These are phyloP conservation scores for Gymnopilus dilepis DNA, from an alignment of 768 basidiomycete species.

Conservation along the genomic window DNA sequence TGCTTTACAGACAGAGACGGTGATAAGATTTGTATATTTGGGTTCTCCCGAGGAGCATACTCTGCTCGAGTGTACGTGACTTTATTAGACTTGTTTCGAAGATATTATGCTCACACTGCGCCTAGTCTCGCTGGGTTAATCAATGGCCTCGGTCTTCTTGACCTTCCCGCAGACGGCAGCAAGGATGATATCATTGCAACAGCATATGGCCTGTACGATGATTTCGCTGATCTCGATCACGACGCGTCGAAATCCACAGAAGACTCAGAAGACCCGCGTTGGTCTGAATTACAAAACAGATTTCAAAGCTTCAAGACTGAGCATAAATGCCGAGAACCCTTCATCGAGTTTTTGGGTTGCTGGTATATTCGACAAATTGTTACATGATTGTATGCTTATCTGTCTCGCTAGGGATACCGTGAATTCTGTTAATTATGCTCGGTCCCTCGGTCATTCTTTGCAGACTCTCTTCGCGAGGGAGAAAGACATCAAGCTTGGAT, in stretches of 20 bases:
- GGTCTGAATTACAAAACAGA: background rate
- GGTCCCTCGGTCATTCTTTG: background rate
- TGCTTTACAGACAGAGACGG: constrained; percentile 6
- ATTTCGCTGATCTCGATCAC: constrained; percentile 1
- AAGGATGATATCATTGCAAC: background rate
- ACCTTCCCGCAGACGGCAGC: background rate
- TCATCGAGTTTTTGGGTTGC: constrained; percentile 5
- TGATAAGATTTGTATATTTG: constrained; percentile 16
- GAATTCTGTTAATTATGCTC: constrained; percentile 7
- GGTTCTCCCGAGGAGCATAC: constrained; percentile 16
- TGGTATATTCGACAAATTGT: background rate
- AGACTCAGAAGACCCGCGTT: background rate
- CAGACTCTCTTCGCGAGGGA: too few relatives aligned
- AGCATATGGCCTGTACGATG: constrained; percentile 4
- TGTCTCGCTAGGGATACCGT: constrained; percentile 13
- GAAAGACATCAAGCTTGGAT: background rate
- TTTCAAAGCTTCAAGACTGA: background rate
- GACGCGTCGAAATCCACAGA: too few relatives aligned
- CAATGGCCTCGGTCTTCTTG: constrained; percentile 5
- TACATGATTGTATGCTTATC: background rate
- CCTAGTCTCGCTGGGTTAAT: constrained; percentile 12
- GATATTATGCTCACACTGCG: background rate
- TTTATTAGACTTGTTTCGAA: background rate
- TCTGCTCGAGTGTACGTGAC: constrained; percentile 12
- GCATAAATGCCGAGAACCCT: background rate